Evolutionary conservation across 257 asterid genomes (phyloP), one percentile per base, ranked within the genome.

Genomic region (Knoxia roxburghii): DNA sequence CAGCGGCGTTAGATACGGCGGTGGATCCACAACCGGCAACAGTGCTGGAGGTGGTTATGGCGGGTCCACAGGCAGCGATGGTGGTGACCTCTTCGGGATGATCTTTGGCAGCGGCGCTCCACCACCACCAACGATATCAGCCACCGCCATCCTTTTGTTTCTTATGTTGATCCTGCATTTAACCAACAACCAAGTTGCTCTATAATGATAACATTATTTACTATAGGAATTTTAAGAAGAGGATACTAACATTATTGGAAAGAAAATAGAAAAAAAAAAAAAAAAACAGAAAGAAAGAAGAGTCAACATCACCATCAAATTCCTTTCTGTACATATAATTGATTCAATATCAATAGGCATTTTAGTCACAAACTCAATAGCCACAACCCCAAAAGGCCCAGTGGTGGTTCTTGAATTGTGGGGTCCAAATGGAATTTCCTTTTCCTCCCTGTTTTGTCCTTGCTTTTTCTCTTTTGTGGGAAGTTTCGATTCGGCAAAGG

Each of bases 21-120:
- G 89, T 1, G 88, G 95, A 39, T 73, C 85, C 40, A 77, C 85
- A 53, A 66, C 82, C 67, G 74, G 75, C 67, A 84, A 46, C 62
- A 39, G 90, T 24, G 78, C 73, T 20, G 30, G 32, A 12, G 62
- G 62, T 73, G 68, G 83, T 2, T 9, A 66, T 41, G 70, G 78
- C 9, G 84, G 86, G 83, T 40, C 90, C 29, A 41, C n/a, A 12
- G n/a, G 73, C 30, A 70, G 72, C 0, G 81, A 79, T 1, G 89
- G 75, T 23, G 81, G 68, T 24, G 88, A 79, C 74, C 43, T 59
- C 61, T 85, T 71, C 51, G 86, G 91, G 23, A 87, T 88, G 98
- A 78, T 77, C 74, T 91, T 86, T 53, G 91, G 96, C 61, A 85
- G 72, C 78, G 79, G 70, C 63, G 81, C 89, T 54, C 77, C 86